A percentile compares a stretch with the other conserved stretches of the same genome.
phyloP scores from a whole-genome alignment of 2,329 filamentous ascomycete species.

The Lachnellula willkommii region DNA sequence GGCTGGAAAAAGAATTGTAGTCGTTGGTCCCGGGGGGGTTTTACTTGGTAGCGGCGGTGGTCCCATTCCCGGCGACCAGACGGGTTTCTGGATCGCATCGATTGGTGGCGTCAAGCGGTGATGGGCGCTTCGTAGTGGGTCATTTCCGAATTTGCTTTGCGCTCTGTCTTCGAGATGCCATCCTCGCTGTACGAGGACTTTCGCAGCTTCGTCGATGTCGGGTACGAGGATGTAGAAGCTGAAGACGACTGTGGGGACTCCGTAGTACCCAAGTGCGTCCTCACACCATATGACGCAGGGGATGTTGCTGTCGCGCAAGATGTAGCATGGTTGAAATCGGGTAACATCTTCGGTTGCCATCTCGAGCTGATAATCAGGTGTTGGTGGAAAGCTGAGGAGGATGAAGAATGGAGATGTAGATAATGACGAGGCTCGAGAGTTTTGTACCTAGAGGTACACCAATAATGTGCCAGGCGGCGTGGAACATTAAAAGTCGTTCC shows the following conservation, averaged over 20 bases:
- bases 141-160: neutral
- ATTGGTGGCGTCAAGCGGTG: slow-evolving; percentile 3
- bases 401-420: too few relatives aligned
- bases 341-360: neutral
- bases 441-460: too few relatives aligned
- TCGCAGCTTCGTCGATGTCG: slow-evolving; percentile 18
- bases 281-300: slow-evolving; percentile 14
- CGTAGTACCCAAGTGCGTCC: slow-evolving; percentile 22
- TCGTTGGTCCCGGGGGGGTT: neutral
- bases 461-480: too few relatives aligned
- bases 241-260: slow-evolving; percentile 26
- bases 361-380: too few relatives aligned
- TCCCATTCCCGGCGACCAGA: too few relatives aligned
- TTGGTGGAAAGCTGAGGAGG: too few relatives aligned
- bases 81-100: neutral
- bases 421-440: too few relatives aligned
- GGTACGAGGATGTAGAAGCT: slow-evolving; percentile 21
- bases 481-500: too few relatives aligned
- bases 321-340: slow-evolving; percentile 11
- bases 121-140: neutral
- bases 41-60: neutral
- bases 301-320: slow-evolving; percentile 6
- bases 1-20: slow-evolving; percentile 9
- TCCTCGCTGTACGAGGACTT: slow-evolving; percentile 10
- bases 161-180: slow-evolving; percentile 6